Evolutionary conservation across 163 green algal species (phyloP).

Genomic region (Dunaliella salina): DNA sequence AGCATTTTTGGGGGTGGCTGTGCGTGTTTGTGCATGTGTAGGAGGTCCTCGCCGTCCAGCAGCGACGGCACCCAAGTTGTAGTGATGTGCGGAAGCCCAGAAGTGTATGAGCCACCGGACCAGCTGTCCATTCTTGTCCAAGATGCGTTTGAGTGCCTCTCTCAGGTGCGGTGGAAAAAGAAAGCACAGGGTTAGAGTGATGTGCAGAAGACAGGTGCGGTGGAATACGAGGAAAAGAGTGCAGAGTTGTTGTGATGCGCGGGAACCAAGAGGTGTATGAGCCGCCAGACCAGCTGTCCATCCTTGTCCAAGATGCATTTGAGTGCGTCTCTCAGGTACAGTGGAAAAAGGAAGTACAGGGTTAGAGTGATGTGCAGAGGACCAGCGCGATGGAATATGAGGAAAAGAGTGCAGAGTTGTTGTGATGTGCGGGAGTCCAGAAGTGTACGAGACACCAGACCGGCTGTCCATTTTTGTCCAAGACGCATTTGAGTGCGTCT

Average conservation of each 20-base stretch:
- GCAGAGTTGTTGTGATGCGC: neutral
- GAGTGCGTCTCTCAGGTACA: neutral
- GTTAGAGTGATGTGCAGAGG: too few species aligned
- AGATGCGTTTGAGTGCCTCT: neutral
- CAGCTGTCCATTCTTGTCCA: neutral
- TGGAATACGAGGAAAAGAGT: too few species aligned
- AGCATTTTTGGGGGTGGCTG: too few species aligned
- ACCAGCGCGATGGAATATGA: too few species aligned
- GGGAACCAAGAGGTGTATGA: neutral
- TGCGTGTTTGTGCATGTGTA: too few species aligned
- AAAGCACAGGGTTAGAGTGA: too few species aligned
- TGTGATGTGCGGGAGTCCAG: neutral
- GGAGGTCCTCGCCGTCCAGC: neutral
- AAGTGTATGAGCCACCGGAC: neutral
- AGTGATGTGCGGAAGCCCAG: neutral
- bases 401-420: too few species aligned
- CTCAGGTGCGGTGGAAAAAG: neutral
- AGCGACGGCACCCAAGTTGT: neutral
- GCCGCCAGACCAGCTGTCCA: neutral
- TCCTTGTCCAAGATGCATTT: neutral
- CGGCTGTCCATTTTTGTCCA: neutral
- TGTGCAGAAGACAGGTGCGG: too few species aligned
- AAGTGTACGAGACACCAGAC: neutral
- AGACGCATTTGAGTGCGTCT: neutral
- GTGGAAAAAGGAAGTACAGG: too few species aligned